phyloP scores from a whole-genome alignment of 345 rosid genomes.

The Boechera stricta region DNA sequence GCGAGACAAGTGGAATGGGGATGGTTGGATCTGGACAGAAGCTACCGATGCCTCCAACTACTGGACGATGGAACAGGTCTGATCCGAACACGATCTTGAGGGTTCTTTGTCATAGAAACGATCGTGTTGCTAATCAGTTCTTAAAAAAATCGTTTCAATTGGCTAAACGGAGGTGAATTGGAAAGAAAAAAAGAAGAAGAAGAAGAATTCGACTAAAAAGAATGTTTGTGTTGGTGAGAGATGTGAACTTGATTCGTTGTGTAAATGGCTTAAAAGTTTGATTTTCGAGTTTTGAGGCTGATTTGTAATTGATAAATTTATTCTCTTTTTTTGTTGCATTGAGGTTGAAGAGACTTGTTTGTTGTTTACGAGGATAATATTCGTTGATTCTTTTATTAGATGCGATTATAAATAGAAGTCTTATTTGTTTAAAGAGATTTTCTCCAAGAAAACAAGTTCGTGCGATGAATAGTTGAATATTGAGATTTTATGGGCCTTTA shows the following conservation, averaged over 20 bases:
- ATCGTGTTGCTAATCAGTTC: constrained; percentile 66
- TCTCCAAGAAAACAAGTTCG: not conserved
- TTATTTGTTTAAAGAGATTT: not conserved
- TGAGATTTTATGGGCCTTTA: not conserved
- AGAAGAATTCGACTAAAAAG: not conserved
- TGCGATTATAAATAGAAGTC: not conserved
- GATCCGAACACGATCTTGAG: constrained; percentile 87
- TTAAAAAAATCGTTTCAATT: constrained; percentile 74
- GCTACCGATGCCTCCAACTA: constrained; percentile 80
- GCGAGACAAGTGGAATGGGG: constrained; percentile 64
- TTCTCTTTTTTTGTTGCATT: constrained; percentile 12
- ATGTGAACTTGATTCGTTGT: constrained; percentile 14
- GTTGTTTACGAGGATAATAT: constrained; percentile 3
- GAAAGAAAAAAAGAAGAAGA: not conserved
- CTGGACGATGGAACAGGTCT: constrained; percentile 74
- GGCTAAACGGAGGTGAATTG: constrained; percentile 55
- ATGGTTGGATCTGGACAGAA: constrained; percentile 57
- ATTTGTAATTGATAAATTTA: constrained; percentile 6
- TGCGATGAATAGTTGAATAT: no score
- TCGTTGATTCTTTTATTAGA: constrained; percentile 35
- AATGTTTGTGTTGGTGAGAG: constrained; percentile 6
- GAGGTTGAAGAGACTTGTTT: constrained; percentile 17
- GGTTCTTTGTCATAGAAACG: constrained; percentile 81
- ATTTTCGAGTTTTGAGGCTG: not conserved
- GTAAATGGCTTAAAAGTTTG: constrained; percentile 14